Evolutionary conservation across 768 basidiomycete species (phyloP).

Genomic region (Mycena albidolilacea): DNA sequence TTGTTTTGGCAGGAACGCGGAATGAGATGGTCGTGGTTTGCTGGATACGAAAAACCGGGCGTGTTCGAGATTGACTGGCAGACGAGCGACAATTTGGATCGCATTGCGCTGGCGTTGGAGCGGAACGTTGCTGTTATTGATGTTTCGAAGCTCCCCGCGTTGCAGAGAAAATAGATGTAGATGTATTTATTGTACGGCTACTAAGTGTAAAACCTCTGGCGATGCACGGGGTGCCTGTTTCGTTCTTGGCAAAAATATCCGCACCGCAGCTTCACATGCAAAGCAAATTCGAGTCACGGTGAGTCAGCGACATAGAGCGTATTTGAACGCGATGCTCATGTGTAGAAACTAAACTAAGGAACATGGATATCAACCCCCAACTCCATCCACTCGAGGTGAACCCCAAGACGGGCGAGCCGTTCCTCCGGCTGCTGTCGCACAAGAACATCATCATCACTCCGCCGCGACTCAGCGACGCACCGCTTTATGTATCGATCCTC

Average conservation of each 20-base stretch:
- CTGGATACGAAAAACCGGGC: slow-evolving; percentile 69
- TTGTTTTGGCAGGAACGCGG: slow-evolving; percentile 55
- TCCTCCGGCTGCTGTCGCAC: slow-evolving; percentile 65
- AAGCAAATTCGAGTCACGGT: background rate
- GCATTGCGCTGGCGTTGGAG: slow-evolving; percentile 81
- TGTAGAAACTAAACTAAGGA: background rate
- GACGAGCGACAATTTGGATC: slow-evolving; percentile 63
- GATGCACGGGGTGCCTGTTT: no score
- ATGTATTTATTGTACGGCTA: background rate
- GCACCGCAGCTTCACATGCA: no score
- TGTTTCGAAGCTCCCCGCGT: slow-evolving; percentile 61
- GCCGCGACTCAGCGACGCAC: slow-evolving; percentile 63
- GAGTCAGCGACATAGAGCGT: background rate
- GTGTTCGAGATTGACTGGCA: slow-evolving; percentile 88
- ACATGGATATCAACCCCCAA: slow-evolving; percentile 16
- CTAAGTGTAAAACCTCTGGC: background rate
- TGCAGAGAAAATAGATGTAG: slow-evolving; percentile 35
- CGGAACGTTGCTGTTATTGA: slow-evolving; percentile 80
- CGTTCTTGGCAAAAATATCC: no score
- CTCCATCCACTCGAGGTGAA: slow-evolving; percentile 52
- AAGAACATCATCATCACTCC: slow-evolving; percentile 74
- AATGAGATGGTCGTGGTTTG: slow-evolving; percentile 77
- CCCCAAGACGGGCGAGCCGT: slow-evolving; percentile 56
- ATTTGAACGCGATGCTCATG: background rate
- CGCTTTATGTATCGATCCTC: slow-evolving; percentile 53